phyloP scores from a whole-genome alignment of 106 monocot genomes.

The Acanthochlamys bracteata region DNA sequence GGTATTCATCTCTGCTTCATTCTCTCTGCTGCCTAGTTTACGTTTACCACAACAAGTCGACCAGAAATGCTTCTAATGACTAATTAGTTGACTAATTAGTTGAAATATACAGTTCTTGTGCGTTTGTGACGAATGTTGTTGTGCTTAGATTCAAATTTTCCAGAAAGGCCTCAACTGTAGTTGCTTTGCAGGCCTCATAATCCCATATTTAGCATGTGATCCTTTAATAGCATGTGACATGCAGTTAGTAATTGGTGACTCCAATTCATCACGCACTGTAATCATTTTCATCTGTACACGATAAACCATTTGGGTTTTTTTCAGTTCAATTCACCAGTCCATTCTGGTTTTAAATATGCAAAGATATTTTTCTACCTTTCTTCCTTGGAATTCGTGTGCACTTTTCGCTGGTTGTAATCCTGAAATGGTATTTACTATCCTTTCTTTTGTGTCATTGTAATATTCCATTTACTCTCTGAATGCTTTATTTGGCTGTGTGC shows the following conservation, averaged over 20 bases:
- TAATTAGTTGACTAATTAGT: background rate
- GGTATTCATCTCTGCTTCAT: no score
- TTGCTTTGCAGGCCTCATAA: background rate
- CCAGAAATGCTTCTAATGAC: background rate
- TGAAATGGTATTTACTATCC: background rate
- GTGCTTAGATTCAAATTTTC: no score
- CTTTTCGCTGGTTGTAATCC: background rate
- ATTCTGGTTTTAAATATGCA: background rate
- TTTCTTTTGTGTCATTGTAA: background rate
- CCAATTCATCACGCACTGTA: background rate
- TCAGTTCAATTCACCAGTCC: background rate
- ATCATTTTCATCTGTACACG: background rate
- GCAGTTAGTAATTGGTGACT: background rate
- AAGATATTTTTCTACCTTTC: background rate
- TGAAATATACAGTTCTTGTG: no score
- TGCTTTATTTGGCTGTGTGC: background rate
- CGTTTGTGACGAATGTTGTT: no score
- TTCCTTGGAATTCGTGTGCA: background rate
- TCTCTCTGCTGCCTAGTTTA: no score
- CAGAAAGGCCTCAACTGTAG: background rate
- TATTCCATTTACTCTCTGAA: background rate
- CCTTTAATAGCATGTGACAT: background rate
- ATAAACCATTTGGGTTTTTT: background rate
- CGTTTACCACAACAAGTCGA: background rate
- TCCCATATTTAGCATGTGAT: background rate